phyloP scores from a whole-genome alignment of 2,329 filamentous ascomycete genomes.

The Microcyclosporella mali region DNA sequence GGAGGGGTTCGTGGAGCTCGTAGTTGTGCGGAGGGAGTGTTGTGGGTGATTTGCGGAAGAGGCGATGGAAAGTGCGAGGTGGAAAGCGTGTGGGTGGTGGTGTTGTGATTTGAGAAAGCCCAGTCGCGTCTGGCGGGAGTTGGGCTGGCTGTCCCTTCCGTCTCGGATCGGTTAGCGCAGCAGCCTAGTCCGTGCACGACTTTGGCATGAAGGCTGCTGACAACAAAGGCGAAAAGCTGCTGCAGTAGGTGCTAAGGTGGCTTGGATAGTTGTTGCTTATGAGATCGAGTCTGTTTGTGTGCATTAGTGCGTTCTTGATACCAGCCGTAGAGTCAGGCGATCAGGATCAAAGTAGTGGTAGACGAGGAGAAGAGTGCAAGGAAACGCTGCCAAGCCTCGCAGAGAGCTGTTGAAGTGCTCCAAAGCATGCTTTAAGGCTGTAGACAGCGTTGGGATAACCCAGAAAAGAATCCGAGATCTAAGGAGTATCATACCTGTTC shows the following conservation, averaged over 20 bases:
- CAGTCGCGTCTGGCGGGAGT: constrained; percentile 6
- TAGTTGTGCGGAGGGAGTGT: constrained; percentile 1
- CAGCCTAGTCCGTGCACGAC: not conserved
- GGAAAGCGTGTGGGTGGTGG: constrained; percentile 3
- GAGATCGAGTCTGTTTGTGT: not conserved
- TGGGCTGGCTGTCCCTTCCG: constrained; percentile 2
- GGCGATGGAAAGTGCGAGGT: constrained; percentile 7
- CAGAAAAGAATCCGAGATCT: not conserved
- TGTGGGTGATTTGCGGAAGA: constrained; percentile 4
- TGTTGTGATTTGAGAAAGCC: constrained; percentile 11
- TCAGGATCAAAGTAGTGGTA: not conserved
- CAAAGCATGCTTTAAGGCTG: not conserved
- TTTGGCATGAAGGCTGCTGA: not conserved
- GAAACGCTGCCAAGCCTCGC: not conserved
- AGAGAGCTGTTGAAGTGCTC: not conserved
- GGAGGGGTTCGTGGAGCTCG: constrained; percentile 7
- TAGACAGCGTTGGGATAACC: not conserved
- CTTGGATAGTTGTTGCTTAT: not conserved
- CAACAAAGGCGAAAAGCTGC: not conserved
- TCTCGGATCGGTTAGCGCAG: constrained; percentile 2
- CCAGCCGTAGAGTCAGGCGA: not conserved
- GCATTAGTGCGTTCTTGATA: not conserved
- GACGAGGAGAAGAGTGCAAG: not conserved
- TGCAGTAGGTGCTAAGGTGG: not conserved
- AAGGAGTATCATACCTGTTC: not conserved